A percentile compares a stretch with the other conserved stretches of the same genome.
Conservation (phyloP, 2,329 filamentous ascomycete species). For the Phoma herbarum region DNA sequence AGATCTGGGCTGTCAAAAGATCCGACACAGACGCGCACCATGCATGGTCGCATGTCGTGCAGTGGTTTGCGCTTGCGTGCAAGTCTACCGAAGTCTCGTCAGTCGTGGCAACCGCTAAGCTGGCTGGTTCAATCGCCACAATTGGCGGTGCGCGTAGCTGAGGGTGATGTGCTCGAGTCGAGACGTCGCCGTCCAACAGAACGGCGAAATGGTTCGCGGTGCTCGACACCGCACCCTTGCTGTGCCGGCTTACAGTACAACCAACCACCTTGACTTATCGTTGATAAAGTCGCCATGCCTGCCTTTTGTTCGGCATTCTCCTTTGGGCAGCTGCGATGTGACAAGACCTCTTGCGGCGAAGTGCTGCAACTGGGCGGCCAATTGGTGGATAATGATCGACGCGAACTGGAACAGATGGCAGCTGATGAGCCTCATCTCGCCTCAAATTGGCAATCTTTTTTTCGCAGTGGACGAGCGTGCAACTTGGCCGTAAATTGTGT, state of each 20-base stretch:
- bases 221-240: conserved; percentile 11
- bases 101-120: not conserved
- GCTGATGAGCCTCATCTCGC: conserved; percentile 19
- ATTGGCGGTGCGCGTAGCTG: conserved; percentile 1
- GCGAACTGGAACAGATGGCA: conserved; percentile 8
- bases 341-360: conserved; percentile 1
- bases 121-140: not conserved
- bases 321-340: conserved; percentile 16
- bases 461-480: not conserved
- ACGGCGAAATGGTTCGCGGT: not conserved
- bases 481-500: not conserved
- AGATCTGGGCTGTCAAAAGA: not conserved
- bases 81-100: conserved; percentile 8
- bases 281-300: not conserved
- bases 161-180: conserved; percentile 8
- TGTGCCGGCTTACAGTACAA: conserved; percentile 2
- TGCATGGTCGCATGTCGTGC: conserved; percentile 6
- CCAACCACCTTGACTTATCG: not conserved
- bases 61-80: conserved; percentile 9
- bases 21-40: not conserved
- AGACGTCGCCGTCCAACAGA: not conserved
- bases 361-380: conserved; percentile 11
- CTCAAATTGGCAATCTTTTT: conserved; percentile 21
- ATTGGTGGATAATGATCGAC: conserved; percentile 17
- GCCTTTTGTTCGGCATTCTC: conserved; percentile 1